Conservation (phyloP, 2,329 filamentous ascomycete species). For the Periconia sp. region DNA sequence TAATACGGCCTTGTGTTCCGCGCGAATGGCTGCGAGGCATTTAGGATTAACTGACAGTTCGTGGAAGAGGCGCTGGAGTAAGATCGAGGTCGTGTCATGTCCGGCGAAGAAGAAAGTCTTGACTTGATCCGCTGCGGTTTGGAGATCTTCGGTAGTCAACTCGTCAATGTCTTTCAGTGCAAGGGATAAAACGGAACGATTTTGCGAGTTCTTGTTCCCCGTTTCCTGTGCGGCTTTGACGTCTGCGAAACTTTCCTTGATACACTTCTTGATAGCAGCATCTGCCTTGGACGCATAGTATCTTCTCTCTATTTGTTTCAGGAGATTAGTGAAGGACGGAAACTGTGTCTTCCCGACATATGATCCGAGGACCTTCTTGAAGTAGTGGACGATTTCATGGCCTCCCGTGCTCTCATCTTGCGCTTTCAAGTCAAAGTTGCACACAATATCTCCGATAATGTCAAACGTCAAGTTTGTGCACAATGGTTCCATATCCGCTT, state of each 20-base stretch:
- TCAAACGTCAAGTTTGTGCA: slow-evolving; percentile 38
- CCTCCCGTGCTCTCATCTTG: slow-evolving; percentile 22
- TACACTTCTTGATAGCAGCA: slow-evolving; percentile 27
- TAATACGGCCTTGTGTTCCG: slow-evolving; percentile 58
- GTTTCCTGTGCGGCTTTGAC: slow-evolving; percentile 20
- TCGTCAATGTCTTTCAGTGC: slow-evolving; percentile 28
- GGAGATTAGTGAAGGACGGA: slow-evolving; percentile 25
- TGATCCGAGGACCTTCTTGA: slow-evolving; percentile 19
- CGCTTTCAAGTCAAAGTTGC: slow-evolving; percentile 30
- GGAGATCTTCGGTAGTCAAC: slow-evolving; percentile 40
- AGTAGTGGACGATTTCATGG: slow-evolving; percentile 29
- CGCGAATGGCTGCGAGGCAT: slow-evolving; percentile 37
- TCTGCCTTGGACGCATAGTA: slow-evolving; percentile 27
- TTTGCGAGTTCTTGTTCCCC: slow-evolving; percentile 19
- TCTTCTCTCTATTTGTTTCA: slow-evolving; percentile 16
- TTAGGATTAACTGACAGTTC: slow-evolving; percentile 32
- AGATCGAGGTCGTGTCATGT: slow-evolving; percentile 48
- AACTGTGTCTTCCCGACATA: slow-evolving; percentile 23
- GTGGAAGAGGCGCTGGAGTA: slow-evolving; percentile 36
- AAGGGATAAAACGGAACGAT: slow-evolving; percentile 39
- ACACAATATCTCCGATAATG: slow-evolving; percentile 38
- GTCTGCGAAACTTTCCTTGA: slow-evolving; percentile 26
- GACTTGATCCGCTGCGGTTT: slow-evolving; percentile 42
- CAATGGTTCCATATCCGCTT: slow-evolving; percentile 32
- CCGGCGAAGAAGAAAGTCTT: slow-evolving; percentile 52